These are phyloP conservation scores for Leishmania martiniquensis DNA, from an alignment of 208 protist genomes.

Conservation along the genomic window DNA sequence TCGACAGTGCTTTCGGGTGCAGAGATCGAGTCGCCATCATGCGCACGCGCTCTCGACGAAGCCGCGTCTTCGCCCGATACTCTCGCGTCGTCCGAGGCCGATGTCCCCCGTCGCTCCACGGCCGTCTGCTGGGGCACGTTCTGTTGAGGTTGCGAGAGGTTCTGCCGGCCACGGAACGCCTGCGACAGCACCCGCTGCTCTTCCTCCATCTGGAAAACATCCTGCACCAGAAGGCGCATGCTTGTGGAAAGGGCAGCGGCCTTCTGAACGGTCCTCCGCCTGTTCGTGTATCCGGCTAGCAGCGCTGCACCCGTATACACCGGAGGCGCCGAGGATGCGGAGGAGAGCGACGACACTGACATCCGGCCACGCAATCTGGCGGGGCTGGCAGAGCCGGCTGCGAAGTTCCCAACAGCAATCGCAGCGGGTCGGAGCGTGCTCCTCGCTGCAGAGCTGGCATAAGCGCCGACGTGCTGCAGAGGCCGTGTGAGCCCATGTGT, in stretches of 20 bases:
- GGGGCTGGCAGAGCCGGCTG: neutral
- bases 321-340: neutral
- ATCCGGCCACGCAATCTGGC: neutral
- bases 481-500: neutral
- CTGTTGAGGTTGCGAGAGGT: conserved; percentile 14
- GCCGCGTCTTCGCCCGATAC: neutral
- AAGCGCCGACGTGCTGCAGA: neutral
- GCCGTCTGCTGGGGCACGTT: neutral
- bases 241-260: conserved; percentile 31
- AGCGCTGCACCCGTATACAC: conserved; percentile 30
- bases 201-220: conserved; percentile 48
- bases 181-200: conserved; percentile 33
- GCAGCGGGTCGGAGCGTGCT: neutral
- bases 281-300: conserved; percentile 31
- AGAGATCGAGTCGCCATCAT: neutral
- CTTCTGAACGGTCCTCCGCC: conserved; percentile 35
- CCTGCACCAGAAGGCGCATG: conserved; percentile 42
- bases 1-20: neutral
- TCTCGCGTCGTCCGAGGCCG: neutral
- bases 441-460: neutral
- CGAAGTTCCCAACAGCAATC: neutral
- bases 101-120: neutral
- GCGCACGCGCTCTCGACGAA: neutral
- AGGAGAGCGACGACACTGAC: neutral
- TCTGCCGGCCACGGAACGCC: conserved; percentile 26